A percentile compares a stretch with the other conserved stretches of the same genome.
These are phyloP conservation scores for Solanum pinnatisectum DNA, from an alignment of 257 asterid species.

Conservation along the genomic window DNA sequence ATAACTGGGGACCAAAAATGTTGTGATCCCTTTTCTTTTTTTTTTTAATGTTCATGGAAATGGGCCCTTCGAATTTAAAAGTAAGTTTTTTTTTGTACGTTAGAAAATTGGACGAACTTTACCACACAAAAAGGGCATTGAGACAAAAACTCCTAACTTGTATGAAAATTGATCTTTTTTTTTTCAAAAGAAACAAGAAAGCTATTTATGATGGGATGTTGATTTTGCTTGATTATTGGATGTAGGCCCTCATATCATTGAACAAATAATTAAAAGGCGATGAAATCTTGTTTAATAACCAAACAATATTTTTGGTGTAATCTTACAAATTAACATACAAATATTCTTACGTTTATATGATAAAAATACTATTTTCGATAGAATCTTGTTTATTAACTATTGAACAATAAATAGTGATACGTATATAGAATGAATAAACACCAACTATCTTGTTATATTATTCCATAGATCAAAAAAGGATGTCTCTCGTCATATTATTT, in stretches of 20 bases:
- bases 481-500: neutral
- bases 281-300: neutral
- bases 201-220: neutral
- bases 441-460: neutral
- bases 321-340: neutral
- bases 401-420: neutral
- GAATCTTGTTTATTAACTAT: neutral
- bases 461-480: neutral
- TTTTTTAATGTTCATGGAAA: neutral
- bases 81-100: slow-evolving; percentile 26
- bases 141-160: slow-evolving; percentile 2
- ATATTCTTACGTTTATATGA: neutral
- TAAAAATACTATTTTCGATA: neutral
- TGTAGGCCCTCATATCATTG: neutral
- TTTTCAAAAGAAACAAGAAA: neutral
- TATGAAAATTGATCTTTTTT: neutral
- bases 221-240: neutral
- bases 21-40: neutral
- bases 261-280: neutral
- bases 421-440: neutral
- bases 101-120: neutral
- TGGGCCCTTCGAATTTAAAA: slow-evolving; percentile 4
- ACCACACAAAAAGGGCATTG: neutral
- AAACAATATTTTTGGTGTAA: neutral
- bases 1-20: neutral